A percentile compares a stretch with the other conserved stretches of the same genome.
phyloP scores from a whole-genome alignment of 2,329 filamentous ascomycete species.

The Sarocladium brachiariae region DNA sequence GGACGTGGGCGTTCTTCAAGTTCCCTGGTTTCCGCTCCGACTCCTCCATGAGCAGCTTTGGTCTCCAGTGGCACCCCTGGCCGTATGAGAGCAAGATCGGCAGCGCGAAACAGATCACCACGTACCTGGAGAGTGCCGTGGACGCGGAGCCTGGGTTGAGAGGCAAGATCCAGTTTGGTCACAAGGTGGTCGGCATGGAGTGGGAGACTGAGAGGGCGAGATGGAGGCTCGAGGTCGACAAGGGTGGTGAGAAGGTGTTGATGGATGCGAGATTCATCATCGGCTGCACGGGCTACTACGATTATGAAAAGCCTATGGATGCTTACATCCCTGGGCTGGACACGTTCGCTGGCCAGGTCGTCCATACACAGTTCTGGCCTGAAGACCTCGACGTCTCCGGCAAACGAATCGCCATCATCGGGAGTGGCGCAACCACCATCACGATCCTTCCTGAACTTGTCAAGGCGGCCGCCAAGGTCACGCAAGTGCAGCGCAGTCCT shows the following conservation, averaged over 20 bases:
- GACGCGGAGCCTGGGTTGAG: slow-evolving; percentile 39
- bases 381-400: slow-evolving; percentile 53
- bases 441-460: slow-evolving; percentile 65
- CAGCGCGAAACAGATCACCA: slow-evolving; percentile 38
- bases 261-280: slow-evolving; percentile 47
- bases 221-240: slow-evolving; percentile 42
- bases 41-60: slow-evolving; percentile 50
- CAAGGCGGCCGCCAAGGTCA: slow-evolving; percentile 56
- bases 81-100: slow-evolving; percentile 43
- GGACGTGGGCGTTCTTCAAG: slow-evolving; percentile 68
- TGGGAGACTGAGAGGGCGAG: slow-evolving; percentile 47
- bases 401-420: slow-evolving; percentile 64
- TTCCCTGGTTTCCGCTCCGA: slow-evolving; percentile 65
- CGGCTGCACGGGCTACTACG: slow-evolving; percentile 59
- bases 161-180: slow-evolving; percentile 40
- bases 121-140: slow-evolving; percentile 44
- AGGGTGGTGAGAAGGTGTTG: slow-evolving; percentile 14
- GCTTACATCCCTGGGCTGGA: slow-evolving; percentile 57
- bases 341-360: slow-evolving; percentile 53
- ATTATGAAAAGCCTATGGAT: slow-evolving; percentile 55
- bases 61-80: slow-evolving; percentile 66
- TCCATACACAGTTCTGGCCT: slow-evolving; percentile 70
- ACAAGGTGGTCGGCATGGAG: slow-evolving; percentile 36
- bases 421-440: slow-evolving; percentile 68
- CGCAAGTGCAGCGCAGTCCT: slow-evolving; percentile 72